Conservation (phyloP, 441 rosid genomes). For the Eruca vesicaria region DNA sequence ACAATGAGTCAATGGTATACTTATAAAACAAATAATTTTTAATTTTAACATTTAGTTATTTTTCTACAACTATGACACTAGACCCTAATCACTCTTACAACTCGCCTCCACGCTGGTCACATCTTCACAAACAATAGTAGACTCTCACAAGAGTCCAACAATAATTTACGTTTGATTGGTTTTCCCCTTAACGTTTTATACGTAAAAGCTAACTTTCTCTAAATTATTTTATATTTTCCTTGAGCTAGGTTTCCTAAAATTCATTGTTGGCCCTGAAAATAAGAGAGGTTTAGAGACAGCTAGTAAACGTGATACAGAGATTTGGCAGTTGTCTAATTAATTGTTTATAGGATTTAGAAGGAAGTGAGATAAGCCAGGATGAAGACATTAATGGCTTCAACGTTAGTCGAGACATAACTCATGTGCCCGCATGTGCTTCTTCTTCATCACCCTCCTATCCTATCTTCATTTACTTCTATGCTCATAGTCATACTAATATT, state of each 20-base stretch:
- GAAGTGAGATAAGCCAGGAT: slow-evolving; percentile 2
- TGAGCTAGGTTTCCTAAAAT: not conserved
- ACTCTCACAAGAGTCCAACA: not conserved
- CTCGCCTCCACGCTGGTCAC: slow-evolving; percentile 6
- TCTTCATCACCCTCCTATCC: not conserved
- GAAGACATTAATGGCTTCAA: slow-evolving; percentile 19
- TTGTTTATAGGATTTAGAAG: not conserved
- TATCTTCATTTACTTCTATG: not conserved
- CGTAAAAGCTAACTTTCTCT: too few species aligned
- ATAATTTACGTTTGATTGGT: not conserved
- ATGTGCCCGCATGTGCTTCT: slow-evolving; percentile 30
- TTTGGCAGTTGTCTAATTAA: slow-evolving; percentile 20
- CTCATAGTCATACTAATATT: not conserved
- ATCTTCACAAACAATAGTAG: not conserved
- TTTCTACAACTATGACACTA: not conserved
- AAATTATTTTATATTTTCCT: too few species aligned
- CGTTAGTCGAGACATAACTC: slow-evolving; percentile 22
- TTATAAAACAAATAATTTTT: not conserved
- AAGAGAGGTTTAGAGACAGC: slow-evolving; percentile 23
- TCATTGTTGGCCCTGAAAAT: not conserved
- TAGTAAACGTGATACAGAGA: slow-evolving; percentile 26
- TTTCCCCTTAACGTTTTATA: not conserved
- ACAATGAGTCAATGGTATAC: slow-evolving; percentile 1
- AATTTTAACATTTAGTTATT: not conserved
- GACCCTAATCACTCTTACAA: not conserved